Base-by-base conservation (phyloP, 768 basidiomycete genomes). In the Termitomyces sp. region DNA sequence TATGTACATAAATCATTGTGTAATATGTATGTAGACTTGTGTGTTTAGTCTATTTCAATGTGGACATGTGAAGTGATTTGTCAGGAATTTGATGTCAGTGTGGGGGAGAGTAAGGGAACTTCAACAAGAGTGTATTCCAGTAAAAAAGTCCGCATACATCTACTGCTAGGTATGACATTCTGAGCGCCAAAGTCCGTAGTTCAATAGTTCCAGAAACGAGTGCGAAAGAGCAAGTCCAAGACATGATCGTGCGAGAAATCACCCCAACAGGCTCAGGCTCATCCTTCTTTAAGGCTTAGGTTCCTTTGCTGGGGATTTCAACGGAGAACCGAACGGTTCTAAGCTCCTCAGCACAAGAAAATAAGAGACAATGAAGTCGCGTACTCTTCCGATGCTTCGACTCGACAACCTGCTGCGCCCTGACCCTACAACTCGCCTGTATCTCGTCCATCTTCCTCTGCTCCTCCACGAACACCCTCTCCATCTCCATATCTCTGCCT, bases 361-460 rank as follows among this genome's bases (percentile, higher is more conserved):
- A 14, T 12, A 3, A 16, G 14, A 9, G 1, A 7, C 5, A 0
- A 24, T 5, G 5, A 33, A 4, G 22, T 0, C 13, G n/a, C 34
- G 20, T 6, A 58, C 57, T 46, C 14, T 53, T 44, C 4, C 22
- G n/a, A 53, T 52, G 49, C 27, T 52, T 58, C 1, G 42, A 45
- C 39, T 48, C 55, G 2, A 61, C 30, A 2, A 54, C 42, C 1
- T 30, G 32, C 27, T 58, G 50, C 4, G 61, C 56, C 3, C 58
- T 43, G 3, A 45, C 4, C 3, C 57, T 49, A 53, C 57, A 55
- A 4, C 12, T 22, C 26, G 61, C 40, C 39, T 62, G 58, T 57
- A 62, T 62, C 5, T 59, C 49, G 16, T 62, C 61, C 57, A 62
- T 59, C 53, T 59, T 62, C 49, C 20, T 22, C 54, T 62, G 61